Evolutionary conservation across 345 rosid species (phyloP).

Genomic region (Corymbia maculata): DNA sequence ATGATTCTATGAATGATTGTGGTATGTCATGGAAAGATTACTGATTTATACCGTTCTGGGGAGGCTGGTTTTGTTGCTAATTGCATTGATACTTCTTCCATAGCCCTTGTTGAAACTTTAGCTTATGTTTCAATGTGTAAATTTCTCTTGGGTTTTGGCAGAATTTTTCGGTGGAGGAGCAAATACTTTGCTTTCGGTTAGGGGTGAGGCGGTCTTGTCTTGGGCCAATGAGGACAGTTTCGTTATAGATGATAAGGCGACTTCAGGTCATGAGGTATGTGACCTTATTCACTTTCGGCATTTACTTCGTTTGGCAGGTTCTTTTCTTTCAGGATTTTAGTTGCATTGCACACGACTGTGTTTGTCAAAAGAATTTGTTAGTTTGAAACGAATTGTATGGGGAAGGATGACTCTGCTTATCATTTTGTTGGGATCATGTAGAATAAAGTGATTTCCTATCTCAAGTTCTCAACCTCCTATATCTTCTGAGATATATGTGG

Average conservation of each 20-base stretch:
- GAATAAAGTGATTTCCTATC: background rate
- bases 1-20: background rate
- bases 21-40: background rate
- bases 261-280: conserved; percentile 49
- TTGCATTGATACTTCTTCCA: background rate
- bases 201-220: conserved; percentile 64
- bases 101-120: background rate
- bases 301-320: background rate
- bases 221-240: conserved; percentile 68
- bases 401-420: background rate
- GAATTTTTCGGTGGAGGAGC: conserved; percentile 38
- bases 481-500: background rate
- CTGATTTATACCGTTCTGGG: background rate
- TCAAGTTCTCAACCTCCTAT: background rate
- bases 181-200: conserved; percentile 56
- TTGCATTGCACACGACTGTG: background rate
- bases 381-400: background rate
- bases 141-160: conserved; percentile 10
- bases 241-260: conserved; percentile 41
- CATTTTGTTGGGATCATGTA: background rate
- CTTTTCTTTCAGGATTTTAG: background rate
- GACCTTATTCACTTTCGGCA: background rate
- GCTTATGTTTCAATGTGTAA: background rate
- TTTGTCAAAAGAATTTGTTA: background rate
- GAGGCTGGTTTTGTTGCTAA: background rate